Percentiles rank a stretch among this genome's conserved stretches.
Evolutionary conservation across 2,329 filamentous ascomycete species (phyloP).

Genomic region (Ophiostoma sp.): DNA sequence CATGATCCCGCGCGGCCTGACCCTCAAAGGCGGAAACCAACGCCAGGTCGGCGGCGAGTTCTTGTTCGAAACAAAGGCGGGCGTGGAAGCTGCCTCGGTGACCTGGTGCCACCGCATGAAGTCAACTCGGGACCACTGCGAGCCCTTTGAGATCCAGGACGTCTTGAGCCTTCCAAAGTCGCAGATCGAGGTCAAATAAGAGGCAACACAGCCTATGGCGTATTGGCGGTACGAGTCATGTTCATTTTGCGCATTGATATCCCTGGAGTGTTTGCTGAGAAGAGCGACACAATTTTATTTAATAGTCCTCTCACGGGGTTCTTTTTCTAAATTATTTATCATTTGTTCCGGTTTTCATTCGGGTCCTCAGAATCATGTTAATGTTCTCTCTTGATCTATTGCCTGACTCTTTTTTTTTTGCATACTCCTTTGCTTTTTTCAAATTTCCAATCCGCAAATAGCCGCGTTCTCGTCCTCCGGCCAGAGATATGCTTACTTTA

Average conservation of each 20-base stretch:
- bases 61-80: conserved; percentile 52
- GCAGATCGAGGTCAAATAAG: not conserved
- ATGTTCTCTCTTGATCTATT: not conserved
- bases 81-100: conserved; percentile 37
- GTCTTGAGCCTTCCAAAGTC: conserved; percentile 37
- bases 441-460: not conserved
- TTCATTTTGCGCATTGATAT: not conserved
- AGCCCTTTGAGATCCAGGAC: conserved; percentile 60
- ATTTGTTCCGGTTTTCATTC: not conserved
- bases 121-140: conserved; percentile 70
- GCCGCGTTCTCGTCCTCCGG: not conserved
- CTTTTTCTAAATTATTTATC: not conserved
- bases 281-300: not conserved
- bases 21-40: conserved; percentile 58
- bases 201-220: not conserved
- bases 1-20: conserved; percentile 52
- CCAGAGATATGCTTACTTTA: not conserved
- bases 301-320: not conserved
- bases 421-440: not conserved
- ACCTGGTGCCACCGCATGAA: conserved; percentile 80
- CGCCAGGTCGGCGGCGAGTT: conserved; percentile 73
- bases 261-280: no score
- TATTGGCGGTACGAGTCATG: not conserved
- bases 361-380: not conserved
- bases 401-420: not conserved